Base-by-base conservation (phyloP, 768 basidiomycete species). In the Mycena albidolilacea region DNA sequence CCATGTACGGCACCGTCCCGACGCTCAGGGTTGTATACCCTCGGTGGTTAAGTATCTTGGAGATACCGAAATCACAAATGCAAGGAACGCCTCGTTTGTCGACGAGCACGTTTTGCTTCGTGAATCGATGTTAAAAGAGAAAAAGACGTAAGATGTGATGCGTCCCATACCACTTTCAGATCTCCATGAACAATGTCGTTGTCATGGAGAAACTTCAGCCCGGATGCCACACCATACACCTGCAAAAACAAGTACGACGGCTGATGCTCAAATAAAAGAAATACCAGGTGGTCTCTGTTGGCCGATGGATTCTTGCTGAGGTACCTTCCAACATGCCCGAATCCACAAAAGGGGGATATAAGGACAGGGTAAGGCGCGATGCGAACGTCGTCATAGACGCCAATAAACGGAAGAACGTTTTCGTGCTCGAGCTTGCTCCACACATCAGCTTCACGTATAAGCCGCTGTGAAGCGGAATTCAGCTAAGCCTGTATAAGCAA, bases 51-150 rank as follows among this genome's bases (percentile, higher is more conserved):
- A 67, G 21, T 58, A 72, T 72, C 48, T 57, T 72, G 50, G 71
- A 67, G 15, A 72, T 67, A 12, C 71, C 71, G 54, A 72, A 72
- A 37, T 72, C 71, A 39, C 71, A 72, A 48, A 72, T 72, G 30
- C 71, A 67, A 14, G 71, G 59, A 41, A 62, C 44, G n/a, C 71
- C 65, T 43, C 60, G 57, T 63, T 72, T 72, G 71, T 72, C 71
- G 54, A 72, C 46, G 23, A 72, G 60, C 7, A 72, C 54, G 30
- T 72, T 72, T 37, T 54, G 23, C 55, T 64, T 44, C 11, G 61
- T 21, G 55, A 67, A 43, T 48, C 54, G 43, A 60, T 52, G 39
- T 43, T 43, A 39, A 37, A 23, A 50, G 37, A 54, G 50, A 55
- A 19, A 37, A 62, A 63, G 39, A 21, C 21, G 23, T 57, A 48